Evolutionary conservation across 2,329 filamentous ascomycete species (phyloP).

Genomic region (Scytalidium sp.): DNA sequence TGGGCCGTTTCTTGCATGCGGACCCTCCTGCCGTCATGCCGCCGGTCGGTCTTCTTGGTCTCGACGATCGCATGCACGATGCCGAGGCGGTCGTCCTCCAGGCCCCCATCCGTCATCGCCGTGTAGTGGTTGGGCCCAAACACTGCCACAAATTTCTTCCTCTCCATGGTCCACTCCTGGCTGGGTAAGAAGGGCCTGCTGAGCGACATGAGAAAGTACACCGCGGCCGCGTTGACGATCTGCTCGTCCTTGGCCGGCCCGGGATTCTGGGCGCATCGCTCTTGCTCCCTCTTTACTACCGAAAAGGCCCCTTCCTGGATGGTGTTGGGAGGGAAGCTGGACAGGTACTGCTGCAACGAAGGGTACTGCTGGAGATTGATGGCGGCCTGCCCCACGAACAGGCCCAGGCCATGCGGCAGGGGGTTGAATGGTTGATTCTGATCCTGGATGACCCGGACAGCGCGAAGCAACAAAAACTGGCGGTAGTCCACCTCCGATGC

Average conservation of each 20-base stretch:
- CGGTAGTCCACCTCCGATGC: not conserved
- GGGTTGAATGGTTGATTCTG: not conserved
- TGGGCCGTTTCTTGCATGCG: slow-evolving; percentile 13
- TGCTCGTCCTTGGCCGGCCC: not conserved
- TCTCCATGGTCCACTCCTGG: not conserved
- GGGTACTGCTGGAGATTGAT: not conserved
- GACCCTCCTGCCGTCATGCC: not conserved
- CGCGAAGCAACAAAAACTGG: not conserved
- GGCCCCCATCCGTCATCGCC: not conserved
- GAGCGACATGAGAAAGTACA: not conserved
- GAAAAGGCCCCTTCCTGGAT: not conserved
- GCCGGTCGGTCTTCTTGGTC: not conserved
- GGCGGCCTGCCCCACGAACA: not conserved
- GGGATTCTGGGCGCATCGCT: not conserved
- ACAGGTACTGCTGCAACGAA: not conserved
- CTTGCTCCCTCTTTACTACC: not conserved
- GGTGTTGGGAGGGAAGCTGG: not conserved
- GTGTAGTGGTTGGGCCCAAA: not conserved
- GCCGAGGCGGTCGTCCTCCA: not conserved
- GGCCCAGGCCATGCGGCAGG: not conserved
- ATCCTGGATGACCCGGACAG: not conserved
- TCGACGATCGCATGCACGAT: not conserved
- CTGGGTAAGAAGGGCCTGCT: not conserved
- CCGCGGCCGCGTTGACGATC: not conserved
- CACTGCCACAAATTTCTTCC: not conserved